These are phyloP conservation scores for Mortierella sp. DNA, from an alignment of 371 early-diverging fungal species.

Conservation along the genomic window DNA sequence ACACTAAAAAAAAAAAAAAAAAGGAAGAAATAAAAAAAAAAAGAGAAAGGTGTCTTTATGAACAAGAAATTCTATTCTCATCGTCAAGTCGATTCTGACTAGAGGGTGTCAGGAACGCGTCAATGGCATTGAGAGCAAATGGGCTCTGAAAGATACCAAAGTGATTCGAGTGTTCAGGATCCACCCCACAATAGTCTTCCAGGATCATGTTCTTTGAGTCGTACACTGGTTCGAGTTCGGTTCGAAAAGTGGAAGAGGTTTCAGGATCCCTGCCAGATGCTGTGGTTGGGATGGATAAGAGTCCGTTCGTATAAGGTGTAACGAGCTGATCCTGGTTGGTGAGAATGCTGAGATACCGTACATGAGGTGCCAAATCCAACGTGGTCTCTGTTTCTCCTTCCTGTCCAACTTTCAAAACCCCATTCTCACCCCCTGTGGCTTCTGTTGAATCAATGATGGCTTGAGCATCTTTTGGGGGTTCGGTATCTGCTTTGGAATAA, in stretches of 20 bases:
- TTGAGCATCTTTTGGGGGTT: too few relatives aligned
- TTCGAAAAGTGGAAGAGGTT: not conserved
- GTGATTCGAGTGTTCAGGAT: slow-evolving; percentile 5
- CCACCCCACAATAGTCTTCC: slow-evolving; percentile 18
- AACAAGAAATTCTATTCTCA: not conserved
- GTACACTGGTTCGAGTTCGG: not conserved
- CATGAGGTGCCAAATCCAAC: not conserved
- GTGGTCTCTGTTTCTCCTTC: too few relatives aligned
- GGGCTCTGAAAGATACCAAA: slow-evolving; percentile 15
- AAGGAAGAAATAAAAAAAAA: not conserved
- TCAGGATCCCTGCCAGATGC: not conserved
- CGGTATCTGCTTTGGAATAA: not conserved
- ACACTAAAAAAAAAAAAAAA: not conserved
- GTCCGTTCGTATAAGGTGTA: slow-evolving; percentile 23
- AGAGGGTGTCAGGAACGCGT: slow-evolving; percentile 11
- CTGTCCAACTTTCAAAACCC: too few relatives aligned
- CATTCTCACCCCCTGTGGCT: too few relatives aligned
- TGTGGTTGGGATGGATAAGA: slow-evolving; percentile 6
- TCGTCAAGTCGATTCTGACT: not conserved
- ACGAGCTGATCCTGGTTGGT: slow-evolving; percentile 17
- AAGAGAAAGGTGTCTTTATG: not conserved
- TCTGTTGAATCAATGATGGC: too few relatives aligned
- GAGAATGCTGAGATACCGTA: slow-evolving; percentile 22
- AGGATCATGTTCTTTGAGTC: slow-evolving; percentile 20
- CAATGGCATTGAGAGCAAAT: slow-evolving; percentile 17